Conservation (phyloP, 148 eudicot genomes). For the Vaccinium corymbosum region DNA sequence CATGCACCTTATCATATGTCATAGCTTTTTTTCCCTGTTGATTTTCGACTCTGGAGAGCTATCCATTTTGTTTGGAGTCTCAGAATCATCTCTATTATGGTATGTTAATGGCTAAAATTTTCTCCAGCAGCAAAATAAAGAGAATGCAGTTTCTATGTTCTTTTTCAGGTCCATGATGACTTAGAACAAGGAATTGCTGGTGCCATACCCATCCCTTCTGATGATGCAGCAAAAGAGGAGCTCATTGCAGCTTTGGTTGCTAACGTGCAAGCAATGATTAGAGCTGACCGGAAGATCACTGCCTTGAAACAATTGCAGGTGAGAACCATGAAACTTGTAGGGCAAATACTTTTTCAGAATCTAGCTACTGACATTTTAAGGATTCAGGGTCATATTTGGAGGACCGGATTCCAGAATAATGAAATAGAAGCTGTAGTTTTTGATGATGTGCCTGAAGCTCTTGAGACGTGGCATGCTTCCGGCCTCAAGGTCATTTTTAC, state of each 20-base stretch:
- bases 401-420: slow-evolving; percentile 69
- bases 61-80: not conserved
- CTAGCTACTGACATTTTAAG: slow-evolving; percentile 15
- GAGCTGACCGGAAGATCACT: slow-evolving; percentile 93
- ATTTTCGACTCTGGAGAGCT: not conserved
- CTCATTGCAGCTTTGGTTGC: slow-evolving; percentile 83
- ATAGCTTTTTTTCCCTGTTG: not conserved
- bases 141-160: not conserved
- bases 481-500: slow-evolving; percentile 59
- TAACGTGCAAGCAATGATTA: slow-evolving; percentile 87
- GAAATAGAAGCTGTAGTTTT: slow-evolving; percentile 73
- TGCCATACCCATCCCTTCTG: slow-evolving; percentile 69
- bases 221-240: slow-evolving; percentile 58
- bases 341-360: not conserved
- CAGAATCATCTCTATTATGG: not conserved
- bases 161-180: slow-evolving; percentile 69
- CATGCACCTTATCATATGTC: not conserved
- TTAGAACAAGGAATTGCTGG: slow-evolving; percentile 57
- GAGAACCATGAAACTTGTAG: slow-evolving; percentile 17
- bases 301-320: slow-evolving; percentile 91
- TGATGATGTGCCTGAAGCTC: slow-evolving; percentile 88
- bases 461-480: slow-evolving; percentile 78
- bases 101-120: not conserved
- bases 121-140: not conserved
- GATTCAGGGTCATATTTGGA: slow-evolving; percentile 91